phyloP scores from a whole-genome alignment of 2,329 filamentous ascomycete species.

The Venturia effusa region DNA sequence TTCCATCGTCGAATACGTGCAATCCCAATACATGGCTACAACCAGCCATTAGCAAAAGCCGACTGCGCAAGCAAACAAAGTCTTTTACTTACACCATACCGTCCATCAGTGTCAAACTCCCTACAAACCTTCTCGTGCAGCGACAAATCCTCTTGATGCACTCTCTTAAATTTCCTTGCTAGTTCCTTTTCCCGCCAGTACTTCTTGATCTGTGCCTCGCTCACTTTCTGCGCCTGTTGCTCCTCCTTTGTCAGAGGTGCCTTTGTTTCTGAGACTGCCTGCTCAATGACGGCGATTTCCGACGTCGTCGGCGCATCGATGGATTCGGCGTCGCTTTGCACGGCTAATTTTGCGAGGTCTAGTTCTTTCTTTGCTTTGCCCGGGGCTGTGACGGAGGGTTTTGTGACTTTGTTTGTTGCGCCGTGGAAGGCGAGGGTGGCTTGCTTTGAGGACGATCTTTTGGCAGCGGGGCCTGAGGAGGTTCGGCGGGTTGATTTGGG shows the following conservation, averaged over 20 bases:
- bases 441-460: constrained; percentile 32
- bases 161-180: constrained; percentile 53
- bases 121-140: constrained; percentile 76
- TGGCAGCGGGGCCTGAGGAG: constrained; percentile 26
- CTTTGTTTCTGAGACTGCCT: constrained; percentile 13
- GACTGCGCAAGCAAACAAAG: not conserved
- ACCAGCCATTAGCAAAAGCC: not conserved
- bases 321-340: constrained; percentile 17
- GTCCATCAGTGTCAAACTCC: constrained; percentile 83
- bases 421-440: constrained; percentile 53
- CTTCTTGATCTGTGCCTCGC: constrained; percentile 55
- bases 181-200: constrained; percentile 72
- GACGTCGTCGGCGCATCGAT: constrained; percentile 21
- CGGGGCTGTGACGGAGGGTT: constrained; percentile 32
- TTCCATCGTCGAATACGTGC: constrained; percentile 75
- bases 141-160: constrained; percentile 67
- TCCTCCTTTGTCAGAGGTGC: constrained; percentile 28
- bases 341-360: constrained; percentile 23
- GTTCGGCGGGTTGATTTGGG: constrained; percentile 27
- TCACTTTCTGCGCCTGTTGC: constrained; percentile 51
- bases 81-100: constrained; percentile 67
- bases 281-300: constrained; percentile 13
- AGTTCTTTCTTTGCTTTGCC: constrained; percentile 26
- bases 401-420: constrained; percentile 46
- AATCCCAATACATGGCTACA: constrained; percentile 78